phyloP scores from a whole-genome alignment of 768 basidiomycete genomes.

The Melanogaster broomeanus region DNA sequence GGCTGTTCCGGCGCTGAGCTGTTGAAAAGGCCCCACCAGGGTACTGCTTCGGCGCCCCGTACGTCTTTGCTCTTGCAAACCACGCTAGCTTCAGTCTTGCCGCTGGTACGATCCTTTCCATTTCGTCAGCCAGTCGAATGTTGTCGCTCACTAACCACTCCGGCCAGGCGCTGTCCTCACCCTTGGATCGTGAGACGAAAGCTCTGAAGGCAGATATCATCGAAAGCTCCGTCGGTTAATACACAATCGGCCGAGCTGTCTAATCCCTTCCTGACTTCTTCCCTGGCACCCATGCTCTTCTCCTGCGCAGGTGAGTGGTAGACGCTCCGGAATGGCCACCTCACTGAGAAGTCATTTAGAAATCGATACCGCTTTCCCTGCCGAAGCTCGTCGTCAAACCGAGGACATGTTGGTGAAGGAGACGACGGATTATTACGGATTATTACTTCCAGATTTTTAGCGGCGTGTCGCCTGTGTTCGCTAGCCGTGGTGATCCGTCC shows the following conservation, averaged over 20 bases:
- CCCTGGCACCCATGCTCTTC: constrained; percentile 53
- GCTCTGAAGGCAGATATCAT: constrained; percentile 50
- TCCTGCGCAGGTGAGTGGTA: constrained; percentile 52
- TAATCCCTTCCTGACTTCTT: background rate
- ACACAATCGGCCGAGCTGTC: background rate
- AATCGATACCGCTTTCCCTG: constrained; percentile 54
- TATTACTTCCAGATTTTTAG: constrained; percentile 64
- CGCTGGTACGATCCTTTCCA: constrained; percentile 38
- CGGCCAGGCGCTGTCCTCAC: constrained; percentile 53
- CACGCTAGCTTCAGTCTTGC: constrained; percentile 41
- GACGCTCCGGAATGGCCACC: background rate
- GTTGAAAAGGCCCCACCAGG: constrained; percentile 32
- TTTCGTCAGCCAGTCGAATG: background rate
- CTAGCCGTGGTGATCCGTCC: constrained; percentile 29
- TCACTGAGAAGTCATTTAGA: constrained; percentile 33
- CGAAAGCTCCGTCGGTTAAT: constrained; percentile 47
- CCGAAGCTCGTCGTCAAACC: constrained; percentile 50
- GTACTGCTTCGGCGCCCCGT: constrained; percentile 61
- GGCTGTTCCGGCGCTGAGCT: background rate
- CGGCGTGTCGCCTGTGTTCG: constrained; percentile 41
- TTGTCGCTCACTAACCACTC: background rate
- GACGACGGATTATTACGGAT: constrained; percentile 46
- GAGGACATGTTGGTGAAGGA: constrained; percentile 56
- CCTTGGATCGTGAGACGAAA: constrained; percentile 34
- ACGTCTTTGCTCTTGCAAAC: constrained; percentile 46